Base-by-base conservation (phyloP, 768 basidiomycete species). In the Agrocybe pediades region DNA sequence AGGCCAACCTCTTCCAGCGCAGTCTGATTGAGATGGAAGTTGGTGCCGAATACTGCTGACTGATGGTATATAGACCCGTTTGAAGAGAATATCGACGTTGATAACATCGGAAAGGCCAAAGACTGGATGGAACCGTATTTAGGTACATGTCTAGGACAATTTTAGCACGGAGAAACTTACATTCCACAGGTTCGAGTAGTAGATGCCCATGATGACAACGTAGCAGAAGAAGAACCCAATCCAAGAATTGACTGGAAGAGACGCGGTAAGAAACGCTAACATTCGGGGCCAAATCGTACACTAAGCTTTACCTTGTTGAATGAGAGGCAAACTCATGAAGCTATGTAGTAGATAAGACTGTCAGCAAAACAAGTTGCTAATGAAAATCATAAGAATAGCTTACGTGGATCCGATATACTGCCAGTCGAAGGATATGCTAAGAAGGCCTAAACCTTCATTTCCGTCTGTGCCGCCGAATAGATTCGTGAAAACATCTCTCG, bases 391-490 rank as follows among this genome's bases (percentile, higher is more conserved):
- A 3, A 41, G 7, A 1, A 59, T n/a, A n/a, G n/a, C 68, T 23
- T 58, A 76, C 69, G 24, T 30, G 15, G 82, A 82, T 0, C 78
- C 78, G 56, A 86, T 82, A 57, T 84, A 84, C 55, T 85, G 82
- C 84, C 84, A 89, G 59, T 88, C 87, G 42, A 88, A 78, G n/a
- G 82, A 81, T 39, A 88, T 53, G 27, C 79, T 81, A 36, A 83
- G 51, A 17, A 88, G 60, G 0, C 87, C 86, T 36, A 88, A 71
- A 0, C 86, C 87, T 65, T 89, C 86, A 59, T 88, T 89, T 24
- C 78, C 85, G 29, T 81, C 74, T 2, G 80, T 70, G 5, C 88
- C 88, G 24, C 88, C 88, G 54, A 89, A 88, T 0, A 89, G 59
- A 48, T 84, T 81, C 3, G 84, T 86, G 61, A 86, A 77, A 15